These are phyloP conservation scores for Zasmidium angulare DNA, from an alignment of 2,329 filamentous ascomycete species.

Conservation along the genomic window DNA sequence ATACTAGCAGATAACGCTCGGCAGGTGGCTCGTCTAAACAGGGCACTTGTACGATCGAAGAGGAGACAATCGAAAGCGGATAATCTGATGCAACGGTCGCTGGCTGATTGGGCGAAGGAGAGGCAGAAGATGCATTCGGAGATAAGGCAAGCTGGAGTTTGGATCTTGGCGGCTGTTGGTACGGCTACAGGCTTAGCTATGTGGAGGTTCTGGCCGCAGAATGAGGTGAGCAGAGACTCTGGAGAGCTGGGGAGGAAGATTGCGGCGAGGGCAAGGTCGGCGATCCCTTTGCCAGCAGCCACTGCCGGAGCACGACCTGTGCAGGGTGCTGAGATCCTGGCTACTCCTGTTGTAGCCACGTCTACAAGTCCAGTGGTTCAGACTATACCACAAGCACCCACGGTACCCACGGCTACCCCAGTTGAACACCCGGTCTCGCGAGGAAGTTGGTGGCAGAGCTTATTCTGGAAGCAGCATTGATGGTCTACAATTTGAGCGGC, in stretches of 20 bases:
- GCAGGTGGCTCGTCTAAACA: slow-evolving; percentile 8
- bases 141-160: slow-evolving; percentile 21
- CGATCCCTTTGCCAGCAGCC: slow-evolving; percentile 18
- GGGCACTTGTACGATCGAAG: slow-evolving; percentile 14
- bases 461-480: slow-evolving; percentile 20
- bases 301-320: neutral
- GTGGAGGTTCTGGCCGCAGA: slow-evolving; percentile 29
- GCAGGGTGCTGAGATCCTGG: too few relatives aligned
- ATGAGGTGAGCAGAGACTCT: slow-evolving; percentile 13
- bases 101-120: slow-evolving; percentile 18
- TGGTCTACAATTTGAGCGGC: too few relatives aligned
- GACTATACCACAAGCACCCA: too few relatives aligned
- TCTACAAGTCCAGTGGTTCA: neutral
- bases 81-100: slow-evolving; percentile 7
- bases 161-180: slow-evolving; percentile 21
- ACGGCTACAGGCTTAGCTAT: slow-evolving; percentile 24
- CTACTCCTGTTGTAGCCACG: neutral
- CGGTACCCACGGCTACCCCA: too few relatives aligned
- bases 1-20: slow-evolving; percentile 22
- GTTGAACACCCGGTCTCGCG: neutral
- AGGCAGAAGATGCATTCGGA: slow-evolving; percentile 17
- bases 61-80: slow-evolving; percentile 9
- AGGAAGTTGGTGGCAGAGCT: slow-evolving; percentile 10
- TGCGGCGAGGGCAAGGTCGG: slow-evolving; percentile 18
- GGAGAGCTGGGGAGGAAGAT: slow-evolving; percentile 25